These are phyloP conservation scores for Cardiospermum halicacabum DNA, from an alignment of 345 rosid species.

Conservation along the genomic window DNA sequence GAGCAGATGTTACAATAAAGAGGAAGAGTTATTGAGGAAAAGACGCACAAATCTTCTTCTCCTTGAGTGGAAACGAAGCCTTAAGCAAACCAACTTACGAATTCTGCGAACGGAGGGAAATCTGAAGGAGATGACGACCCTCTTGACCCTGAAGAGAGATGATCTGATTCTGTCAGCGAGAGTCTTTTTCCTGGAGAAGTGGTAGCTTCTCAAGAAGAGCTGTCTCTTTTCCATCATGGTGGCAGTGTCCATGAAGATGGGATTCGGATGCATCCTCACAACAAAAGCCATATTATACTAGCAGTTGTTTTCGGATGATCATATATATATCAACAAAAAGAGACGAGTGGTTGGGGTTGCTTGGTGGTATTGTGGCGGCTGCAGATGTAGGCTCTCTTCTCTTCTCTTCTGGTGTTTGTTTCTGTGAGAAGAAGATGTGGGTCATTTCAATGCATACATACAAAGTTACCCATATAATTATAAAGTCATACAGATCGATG, in stretches of 20 bases:
- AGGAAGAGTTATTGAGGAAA: constrained; percentile 21
- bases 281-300: no score
- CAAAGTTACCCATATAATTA: no score
- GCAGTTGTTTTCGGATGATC: no score
- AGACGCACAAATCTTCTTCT: constrained; percentile 45
- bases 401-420: no score
- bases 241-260: constrained; percentile 2
- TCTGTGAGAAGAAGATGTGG: no score
- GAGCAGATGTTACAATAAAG: constrained; percentile 2
- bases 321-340: no score
- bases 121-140: constrained; percentile 43
- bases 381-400: no score
- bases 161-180: constrained; percentile 43
- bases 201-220: constrained; percentile 71
- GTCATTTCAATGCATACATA: no score
- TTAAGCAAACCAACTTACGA: constrained; percentile 49
- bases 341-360: no score
- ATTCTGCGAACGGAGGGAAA: constrained; percentile 41
- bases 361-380: no score
- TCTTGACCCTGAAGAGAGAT: constrained; percentile 46
- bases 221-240: constrained; percentile 77
- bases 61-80: constrained; percentile 41
- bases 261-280: constrained; percentile 12
- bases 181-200: constrained; percentile 60
- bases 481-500: no score